These are phyloP conservation scores for Cucumis melo DNA, from an alignment of 306 rosid genomes.

Conservation along the genomic window DNA sequence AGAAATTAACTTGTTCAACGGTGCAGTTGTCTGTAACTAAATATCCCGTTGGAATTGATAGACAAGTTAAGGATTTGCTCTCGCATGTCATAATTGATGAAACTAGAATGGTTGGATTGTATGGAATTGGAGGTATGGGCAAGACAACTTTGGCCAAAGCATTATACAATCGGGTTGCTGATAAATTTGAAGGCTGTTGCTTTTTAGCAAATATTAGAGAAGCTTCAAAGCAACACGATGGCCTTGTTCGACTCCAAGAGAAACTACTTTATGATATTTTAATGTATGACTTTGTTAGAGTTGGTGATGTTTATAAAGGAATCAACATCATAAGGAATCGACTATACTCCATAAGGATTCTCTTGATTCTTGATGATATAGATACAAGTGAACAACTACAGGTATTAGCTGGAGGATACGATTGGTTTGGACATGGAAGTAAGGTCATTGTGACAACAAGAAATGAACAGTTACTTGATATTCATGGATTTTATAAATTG, in stretches of 20 bases:
- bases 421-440: constrained; percentile 11
- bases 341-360: not conserved
- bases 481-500: not conserved
- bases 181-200: no score
- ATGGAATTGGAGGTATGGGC: not conserved
- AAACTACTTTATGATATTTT: no score
- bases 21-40: no score
- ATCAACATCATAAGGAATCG: not conserved
- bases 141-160: constrained; percentile 16
- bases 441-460: constrained; percentile 16
- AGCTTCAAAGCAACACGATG: no score
- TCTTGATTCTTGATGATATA: constrained; percentile 2
- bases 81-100: no score
- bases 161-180: not conserved
- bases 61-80: no score
- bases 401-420: not conserved
- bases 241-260: no score
- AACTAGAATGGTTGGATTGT: not conserved
- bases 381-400: not conserved
- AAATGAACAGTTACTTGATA: not conserved
- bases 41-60: no score
- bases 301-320: not conserved
- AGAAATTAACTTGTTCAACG: no score
- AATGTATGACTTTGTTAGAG: no score
- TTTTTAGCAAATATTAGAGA: no score